Base-by-base conservation (phyloP, 2,329 filamentous ascomycete species). In the Clonostachys byssicola region DNA sequence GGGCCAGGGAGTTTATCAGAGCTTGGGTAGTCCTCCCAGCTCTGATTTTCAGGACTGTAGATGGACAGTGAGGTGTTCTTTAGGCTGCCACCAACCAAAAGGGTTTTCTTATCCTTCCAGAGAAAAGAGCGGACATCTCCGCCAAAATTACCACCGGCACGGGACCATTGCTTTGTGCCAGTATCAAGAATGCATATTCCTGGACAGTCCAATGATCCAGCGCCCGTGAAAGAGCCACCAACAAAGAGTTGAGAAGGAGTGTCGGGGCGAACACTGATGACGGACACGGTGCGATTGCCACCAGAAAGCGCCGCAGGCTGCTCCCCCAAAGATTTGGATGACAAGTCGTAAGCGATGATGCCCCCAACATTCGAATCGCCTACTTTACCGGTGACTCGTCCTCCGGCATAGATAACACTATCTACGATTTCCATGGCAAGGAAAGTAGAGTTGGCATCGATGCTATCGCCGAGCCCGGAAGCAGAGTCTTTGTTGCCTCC, bases 151-250 rank as follows among this genome's bases (percentile, higher is more conserved):
- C 78, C 80, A 9, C 90, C 91, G 13, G 91, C 88, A 36, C 86
- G 81, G 57, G 78, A 86, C 92, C 92, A 99, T 58, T 92, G 86
- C 13, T 77, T 78, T 5, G 77, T 75, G 8, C 80, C 71, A 3
- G 84, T 81, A 60, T 87, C 84, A 68, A 88, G 95, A 49, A 86
- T 73, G 67, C 94, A 99, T 20, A 99, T 80, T 42, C 82, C 85
- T 5, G 86, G 83, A 62, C 94, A 99, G 40, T 81, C 84, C 33
- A 97, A 77, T 5, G 86, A 85, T 30, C 94, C 94, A 16, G 91
- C 94, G 34, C 80, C 81, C n/a, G 81, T 74, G 60, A 97, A 99
- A 10, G 80, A 82, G 34, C 94, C 94, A 36, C 87, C 92, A 34
- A 99, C 87, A 60, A 88, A 99, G 12, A 99, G 75, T 44, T 94